Evolutionary conservation across 2,329 filamentous ascomycete species (phyloP).

Genomic region (Alternaria angustiovoidea): DNA sequence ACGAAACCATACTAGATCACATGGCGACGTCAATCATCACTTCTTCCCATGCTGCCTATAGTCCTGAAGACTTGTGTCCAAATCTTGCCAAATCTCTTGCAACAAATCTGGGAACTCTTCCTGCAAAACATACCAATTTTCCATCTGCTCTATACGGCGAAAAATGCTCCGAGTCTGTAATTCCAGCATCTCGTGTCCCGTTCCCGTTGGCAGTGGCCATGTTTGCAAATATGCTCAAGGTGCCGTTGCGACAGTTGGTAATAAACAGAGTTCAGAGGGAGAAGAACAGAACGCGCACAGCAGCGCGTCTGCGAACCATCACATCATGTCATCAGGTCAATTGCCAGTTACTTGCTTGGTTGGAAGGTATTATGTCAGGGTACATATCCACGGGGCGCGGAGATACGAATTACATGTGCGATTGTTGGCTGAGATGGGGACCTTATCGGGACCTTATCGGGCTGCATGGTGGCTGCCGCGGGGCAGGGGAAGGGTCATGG

Average conservation of each 20-base stretch:
- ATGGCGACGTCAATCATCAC: not conserved
- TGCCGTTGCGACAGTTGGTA: too few relatives aligned
- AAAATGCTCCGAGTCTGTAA: slow-evolving; percentile 58
- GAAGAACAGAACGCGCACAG: slow-evolving; percentile 21
- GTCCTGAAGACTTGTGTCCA: not conserved
- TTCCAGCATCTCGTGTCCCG: not conserved
- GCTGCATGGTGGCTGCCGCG: slow-evolving; percentile 11
- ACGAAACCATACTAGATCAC: slow-evolving; percentile 66
- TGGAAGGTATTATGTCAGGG: slow-evolving; percentile 25
- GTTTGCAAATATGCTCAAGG: not conserved
- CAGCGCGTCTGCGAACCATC: not conserved
- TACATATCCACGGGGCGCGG: slow-evolving; percentile 49
- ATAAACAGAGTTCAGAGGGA: not conserved
- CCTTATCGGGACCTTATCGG: not conserved
- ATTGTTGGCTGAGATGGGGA: slow-evolving; percentile 1
- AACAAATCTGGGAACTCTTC: not conserved
- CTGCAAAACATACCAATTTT: slow-evolving; percentile 58
- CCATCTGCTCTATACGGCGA: slow-evolving; percentile 66
- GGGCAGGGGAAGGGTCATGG: not conserved
- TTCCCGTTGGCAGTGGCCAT: slow-evolving; percentile 16
- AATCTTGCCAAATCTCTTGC: not conserved
- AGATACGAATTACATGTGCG: slow-evolving; percentile 35
- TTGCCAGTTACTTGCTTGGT: slow-evolving; percentile 1
- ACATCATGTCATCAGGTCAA: slow-evolving; percentile 52
- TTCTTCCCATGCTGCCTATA: not conserved